These are phyloP conservation scores for Gossypium sturtianum DNA, from an alignment of 345 rosid species.

Conservation along the genomic window DNA sequence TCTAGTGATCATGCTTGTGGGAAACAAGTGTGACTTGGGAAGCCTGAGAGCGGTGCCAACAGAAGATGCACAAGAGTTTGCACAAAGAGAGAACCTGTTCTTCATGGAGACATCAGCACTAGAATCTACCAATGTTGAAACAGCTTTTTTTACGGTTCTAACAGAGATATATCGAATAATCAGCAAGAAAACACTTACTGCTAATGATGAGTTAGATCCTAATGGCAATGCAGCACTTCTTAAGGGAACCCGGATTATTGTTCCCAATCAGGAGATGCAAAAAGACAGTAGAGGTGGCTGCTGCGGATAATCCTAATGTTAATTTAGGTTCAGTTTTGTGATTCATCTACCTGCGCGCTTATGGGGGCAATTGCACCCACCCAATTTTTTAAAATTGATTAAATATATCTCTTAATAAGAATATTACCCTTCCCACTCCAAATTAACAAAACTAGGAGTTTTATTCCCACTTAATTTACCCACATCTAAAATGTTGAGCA, in stretches of 20 bases:
- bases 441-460: too few species aligned
- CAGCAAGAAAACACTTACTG: slow-evolving; percentile 57
- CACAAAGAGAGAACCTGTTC: slow-evolving; percentile 62
- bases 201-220: slow-evolving; percentile 29
- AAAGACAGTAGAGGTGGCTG: slow-evolving; percentile 33
- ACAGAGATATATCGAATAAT: slow-evolving; percentile 56
- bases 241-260: slow-evolving; percentile 53
- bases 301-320: slow-evolving; percentile 26
- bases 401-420: too few species aligned
- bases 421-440: too few species aligned
- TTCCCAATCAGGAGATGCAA: slow-evolving; percentile 42
- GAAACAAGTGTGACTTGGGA: slow-evolving; percentile 60
- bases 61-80: slow-evolving; percentile 65
- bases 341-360: too few species aligned
- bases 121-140: slow-evolving; percentile 59
- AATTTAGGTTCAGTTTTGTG: too few species aligned
- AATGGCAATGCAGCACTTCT: slow-evolving; percentile 37
- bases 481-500: too few species aligned
- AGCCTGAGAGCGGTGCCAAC: slow-evolving; percentile 58
- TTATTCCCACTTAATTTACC: too few species aligned
- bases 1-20: slow-evolving; percentile 59
- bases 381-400: too few species aligned
- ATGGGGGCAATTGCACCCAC: too few species aligned
- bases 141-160: slow-evolving; percentile 52
- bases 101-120: slow-evolving; percentile 71